Base-by-base conservation (phyloP, 257 asterid species). In the Capsicum rhomboideum region DNA sequence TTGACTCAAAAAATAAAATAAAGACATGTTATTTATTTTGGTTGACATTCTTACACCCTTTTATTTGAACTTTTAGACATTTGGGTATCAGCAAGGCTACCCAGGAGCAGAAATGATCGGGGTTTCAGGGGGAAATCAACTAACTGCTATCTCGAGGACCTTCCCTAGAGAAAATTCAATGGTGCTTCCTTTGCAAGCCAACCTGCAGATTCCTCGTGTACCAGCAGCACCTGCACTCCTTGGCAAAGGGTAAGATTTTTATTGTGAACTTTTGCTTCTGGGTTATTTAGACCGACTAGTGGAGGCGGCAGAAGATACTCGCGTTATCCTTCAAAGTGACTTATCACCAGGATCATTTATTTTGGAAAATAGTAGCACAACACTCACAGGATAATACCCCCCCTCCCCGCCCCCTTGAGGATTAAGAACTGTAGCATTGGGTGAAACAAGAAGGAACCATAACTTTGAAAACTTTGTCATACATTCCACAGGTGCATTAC, bases 241-340 rank as follows among this genome's bases (percentile, higher is more conserved):
- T 26, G 97, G 98, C 64, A 93, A 93, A 91, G 97, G 98, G 98
- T 95, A 91, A 89, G 63, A 20, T 75, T 23, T 34, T 75, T 50
- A 50, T 50, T 8, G 8, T 50, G 23, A 26, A 49, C 81, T 26
- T 68, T 6, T 72, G 79, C 79, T 72, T 42, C 12, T 44, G 37
- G 56, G 37, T 44, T 72, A 44, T 44, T 67, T 72, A 11, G 56
- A 72, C 56, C 21, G 79, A 72, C 56, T 72, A 44, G 56, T 72
- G 79, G 56, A 72, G 56, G 21, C 13, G 21, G 34, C 58, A 72
- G 79, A 21, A 6, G 56, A 13, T 44, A 14, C 56, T 72, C 56
- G 1, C 37, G 42, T 42, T 21, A 28, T 72, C 11, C 56, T 72
- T 44, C 54, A 72, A 42, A 71, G 6, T 6, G 79, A 72, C 79